phyloP scores from a whole-genome alignment of 2,329 filamentous ascomycete genomes.

The Verticillium longisporum region DNA sequence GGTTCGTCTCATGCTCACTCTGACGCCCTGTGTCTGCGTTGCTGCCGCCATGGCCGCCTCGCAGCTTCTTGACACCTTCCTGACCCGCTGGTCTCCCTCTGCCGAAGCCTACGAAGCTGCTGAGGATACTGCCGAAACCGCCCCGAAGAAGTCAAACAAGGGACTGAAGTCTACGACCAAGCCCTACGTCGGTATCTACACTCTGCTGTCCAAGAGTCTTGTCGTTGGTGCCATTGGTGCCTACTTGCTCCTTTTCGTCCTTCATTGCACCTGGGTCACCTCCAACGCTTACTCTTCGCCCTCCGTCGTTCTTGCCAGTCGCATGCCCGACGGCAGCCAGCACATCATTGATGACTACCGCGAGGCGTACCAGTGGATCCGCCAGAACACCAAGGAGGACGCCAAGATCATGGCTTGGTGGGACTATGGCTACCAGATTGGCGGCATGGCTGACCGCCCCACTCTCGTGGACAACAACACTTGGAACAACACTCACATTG shows the following conservation, averaged over 20 bases:
- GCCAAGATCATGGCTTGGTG: conserved; percentile 99
- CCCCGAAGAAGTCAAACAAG: conserved; percentile 49
- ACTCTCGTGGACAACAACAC: conserved; percentile 99
- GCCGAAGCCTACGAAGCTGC: conserved; percentile 32
- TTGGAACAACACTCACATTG: conserved; percentile 99
- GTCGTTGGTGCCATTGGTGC: conserved; percentile 65
- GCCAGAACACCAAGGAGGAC: conserved; percentile 90
- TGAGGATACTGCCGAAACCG: conserved; percentile 37
- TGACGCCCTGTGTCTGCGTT: conserved; percentile 94
- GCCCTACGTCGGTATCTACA: conserved; percentile 79
- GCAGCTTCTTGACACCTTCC: conserved; percentile 80
- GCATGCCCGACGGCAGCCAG: conserved; percentile 87
- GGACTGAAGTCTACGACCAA: conserved; percentile 64
- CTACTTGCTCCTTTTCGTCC: conserved; percentile 88
- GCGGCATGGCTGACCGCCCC: conserved; percentile 96
- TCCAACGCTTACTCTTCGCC: conserved; percentile 98
- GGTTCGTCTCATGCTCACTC: conserved; percentile 96
- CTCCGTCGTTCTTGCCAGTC: conserved; percentile 90
- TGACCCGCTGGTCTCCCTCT: conserved; percentile 58
- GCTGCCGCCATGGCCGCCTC: conserved; percentile 85
- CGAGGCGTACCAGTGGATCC: conserved; percentile 98
- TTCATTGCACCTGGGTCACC: conserved; percentile 98
- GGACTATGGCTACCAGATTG: conserved; percentile 99
- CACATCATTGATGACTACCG: conserved; percentile 99
- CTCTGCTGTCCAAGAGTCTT: conserved; percentile 68